Conservation (phyloP, 2,329 filamentous ascomycete species). For the Akanthomyces muscarius region DNA sequence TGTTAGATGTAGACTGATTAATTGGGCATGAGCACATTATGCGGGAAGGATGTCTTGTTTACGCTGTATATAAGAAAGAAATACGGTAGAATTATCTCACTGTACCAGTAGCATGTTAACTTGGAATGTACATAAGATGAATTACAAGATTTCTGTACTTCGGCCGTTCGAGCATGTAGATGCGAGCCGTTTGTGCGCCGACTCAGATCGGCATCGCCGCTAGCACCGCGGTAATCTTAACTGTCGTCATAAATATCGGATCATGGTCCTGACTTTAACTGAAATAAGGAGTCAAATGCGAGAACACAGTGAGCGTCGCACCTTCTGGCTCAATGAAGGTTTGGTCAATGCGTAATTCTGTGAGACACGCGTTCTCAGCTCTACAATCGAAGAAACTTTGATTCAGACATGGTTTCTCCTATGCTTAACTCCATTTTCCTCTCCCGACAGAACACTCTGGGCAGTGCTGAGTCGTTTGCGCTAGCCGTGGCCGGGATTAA, state of each 20-base stretch:
- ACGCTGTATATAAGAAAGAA: not conserved
- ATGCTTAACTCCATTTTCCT: too few species aligned
- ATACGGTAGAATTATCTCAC: slow-evolving; percentile 20
- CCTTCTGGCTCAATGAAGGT: too few species aligned
- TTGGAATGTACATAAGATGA: not conserved
- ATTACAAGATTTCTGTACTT: too few species aligned
- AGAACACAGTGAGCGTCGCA: not conserved
- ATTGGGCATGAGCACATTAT: too few species aligned
- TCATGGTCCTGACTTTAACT: not conserved
- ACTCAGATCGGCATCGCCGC: too few species aligned
- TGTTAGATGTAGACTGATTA: slow-evolving; percentile 12
- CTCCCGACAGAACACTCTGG: too few species aligned
- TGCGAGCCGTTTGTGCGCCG: too few species aligned
- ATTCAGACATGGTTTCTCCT: too few species aligned
- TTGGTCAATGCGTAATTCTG: not conserved
- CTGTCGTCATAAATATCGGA: not conserved
- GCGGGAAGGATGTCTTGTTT: not conserved
- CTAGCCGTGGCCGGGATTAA: too few species aligned
- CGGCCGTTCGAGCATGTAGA: too few species aligned
- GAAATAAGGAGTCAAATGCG: not conserved
- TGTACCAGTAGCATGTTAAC: slow-evolving; percentile 35
- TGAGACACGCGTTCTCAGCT: not conserved
- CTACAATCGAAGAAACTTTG: not conserved
- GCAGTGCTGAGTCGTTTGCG: too few species aligned
- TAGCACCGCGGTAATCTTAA: too few species aligned